Evolutionary conservation across 495 filamentous ascomycete genomes (phyloP).

Genomic region (Lophiostoma macrostomum): DNA sequence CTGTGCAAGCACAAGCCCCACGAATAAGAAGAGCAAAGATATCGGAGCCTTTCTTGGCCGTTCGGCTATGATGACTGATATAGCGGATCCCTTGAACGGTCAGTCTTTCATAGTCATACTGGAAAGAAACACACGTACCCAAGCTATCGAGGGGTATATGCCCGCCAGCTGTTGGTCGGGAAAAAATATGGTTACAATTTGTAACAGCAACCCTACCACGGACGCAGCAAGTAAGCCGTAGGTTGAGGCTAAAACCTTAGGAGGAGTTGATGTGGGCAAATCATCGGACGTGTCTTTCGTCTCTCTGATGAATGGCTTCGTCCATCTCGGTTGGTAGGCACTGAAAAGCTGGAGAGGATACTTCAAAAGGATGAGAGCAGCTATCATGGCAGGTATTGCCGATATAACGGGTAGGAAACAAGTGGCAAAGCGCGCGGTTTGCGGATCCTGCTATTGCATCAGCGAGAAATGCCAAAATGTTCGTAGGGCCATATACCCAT

Average conservation of each 20-base stretch:
- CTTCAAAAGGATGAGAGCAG: conserved; percentile 42
- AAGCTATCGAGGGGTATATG: conserved; percentile 44
- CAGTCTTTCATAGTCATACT: conserved; percentile 12
- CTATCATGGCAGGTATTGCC: conserved; percentile 46
- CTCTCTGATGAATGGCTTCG: conserved; percentile 49
- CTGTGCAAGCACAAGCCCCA: conserved; percentile 38
- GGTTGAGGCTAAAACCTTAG: conserved; percentile 36
- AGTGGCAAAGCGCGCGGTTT: conserved; percentile 47
- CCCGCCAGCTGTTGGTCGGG: conserved; percentile 32
- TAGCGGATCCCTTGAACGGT: conserved; percentile 44
- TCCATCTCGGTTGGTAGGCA: conserved; percentile 48
- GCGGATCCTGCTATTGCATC: conserved; percentile 45
- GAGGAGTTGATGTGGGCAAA: conserved; percentile 33
- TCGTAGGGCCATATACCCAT: conserved; percentile 15
- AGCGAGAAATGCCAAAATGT: background rate
- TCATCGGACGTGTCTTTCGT: conserved; percentile 38
- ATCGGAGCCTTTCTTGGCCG: conserved; percentile 49
- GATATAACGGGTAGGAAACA: conserved; percentile 51
- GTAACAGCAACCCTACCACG: conserved; percentile 42
- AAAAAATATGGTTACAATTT: conserved; percentile 44
- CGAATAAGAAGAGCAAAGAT: conserved; percentile 41
- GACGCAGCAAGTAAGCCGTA: conserved; percentile 45
- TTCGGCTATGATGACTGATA: conserved; percentile 47
- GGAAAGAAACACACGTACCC: conserved; percentile 43
- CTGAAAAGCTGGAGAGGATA: conserved; percentile 39